Base-by-base conservation (phyloP, 345 rosid genomes). In the Acer campestre region DNA sequence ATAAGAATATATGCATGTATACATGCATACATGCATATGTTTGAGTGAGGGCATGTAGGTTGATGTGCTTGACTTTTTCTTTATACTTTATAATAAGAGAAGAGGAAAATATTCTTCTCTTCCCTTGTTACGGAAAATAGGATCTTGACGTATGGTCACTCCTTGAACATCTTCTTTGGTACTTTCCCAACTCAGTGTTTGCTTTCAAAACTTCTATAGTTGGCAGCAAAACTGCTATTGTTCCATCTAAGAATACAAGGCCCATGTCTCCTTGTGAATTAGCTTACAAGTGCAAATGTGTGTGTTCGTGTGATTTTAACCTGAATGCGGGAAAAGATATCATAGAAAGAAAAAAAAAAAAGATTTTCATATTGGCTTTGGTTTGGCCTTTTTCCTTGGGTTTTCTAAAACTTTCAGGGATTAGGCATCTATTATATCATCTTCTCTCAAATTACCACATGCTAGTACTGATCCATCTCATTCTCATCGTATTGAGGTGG, bases 341-440 rank as follows among this genome's bases (percentile, higher is more conserved):
- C 7, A 17, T 23, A n/a, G 23, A 13, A 56, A 56, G 0, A 56
- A 20, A 7, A 29, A 29, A 29, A 29, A 29, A 29, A 2, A 6
- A n/a, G 20, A n/a, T 58, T 59, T 59, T 11, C 25, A 0, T 20
- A 22, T 58, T 59, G 63, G 63, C 22, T 59, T 46, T 10, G 49
- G 13, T 46, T 46, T 46, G 13, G 49, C 49, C 49, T 11, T 46
- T 46, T 9, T 59, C 27, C 4, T 59, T 59, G 63, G 63, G 25
- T 3, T n/a, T 59, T 59, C 63, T 59, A 59, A 6, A 59, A 11
- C 63, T 7, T 59, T 59, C 63, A 59, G 27, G 1, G 13, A 20
- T 59, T 59, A 53, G 63, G 27, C 27, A 59, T 70, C 61, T 70
- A 56, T 70, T 49, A 20, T 48, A 4, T 23, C 59, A n/a, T 67